A percentile compares a stretch with the other conserved stretches of the same genome.
phyloP scores from a whole-genome alignment of 2,329 filamentous ascomycete genomes.

The Exophiala dermatitidis region DNA sequence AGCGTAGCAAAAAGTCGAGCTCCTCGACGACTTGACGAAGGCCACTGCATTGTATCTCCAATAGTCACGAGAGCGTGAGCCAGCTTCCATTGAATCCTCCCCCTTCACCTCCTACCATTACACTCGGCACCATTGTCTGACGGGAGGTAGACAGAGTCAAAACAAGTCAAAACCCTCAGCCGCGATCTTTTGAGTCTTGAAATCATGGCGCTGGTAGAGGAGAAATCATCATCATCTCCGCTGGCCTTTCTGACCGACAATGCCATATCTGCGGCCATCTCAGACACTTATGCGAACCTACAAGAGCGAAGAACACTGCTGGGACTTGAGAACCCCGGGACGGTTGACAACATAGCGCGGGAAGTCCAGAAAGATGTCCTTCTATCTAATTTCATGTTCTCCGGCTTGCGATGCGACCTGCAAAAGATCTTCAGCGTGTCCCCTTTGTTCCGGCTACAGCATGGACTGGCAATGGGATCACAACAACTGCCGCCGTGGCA shows the following conservation, averaged over 20 bases:
- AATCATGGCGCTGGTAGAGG: slow-evolving; percentile 31
- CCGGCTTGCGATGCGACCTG: slow-evolving; percentile 87
- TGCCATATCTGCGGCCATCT: slow-evolving; percentile 59
- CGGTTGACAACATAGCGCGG: slow-evolving; percentile 77
- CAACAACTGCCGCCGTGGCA: slow-evolving; percentile 90
- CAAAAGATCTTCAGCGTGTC: slow-evolving; percentile 93
- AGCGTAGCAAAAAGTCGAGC: slow-evolving; percentile 18
- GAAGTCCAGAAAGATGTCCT: slow-evolving; percentile 96
- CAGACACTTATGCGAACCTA: slow-evolving; percentile 74
- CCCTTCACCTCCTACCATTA: slow-evolving; percentile 5
- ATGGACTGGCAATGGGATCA: slow-evolving; percentile 87
- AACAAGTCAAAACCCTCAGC: no score
- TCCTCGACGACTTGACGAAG: slow-evolving; percentile 7
- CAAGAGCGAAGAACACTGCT: slow-evolving; percentile 79
- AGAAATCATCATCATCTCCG: slow-evolving; percentile 36
- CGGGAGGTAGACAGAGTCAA: neutral
- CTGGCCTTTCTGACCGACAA: slow-evolving; percentile 67
- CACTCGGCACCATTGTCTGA: neutral
- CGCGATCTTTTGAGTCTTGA: neutral
- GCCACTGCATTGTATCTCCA: slow-evolving; percentile 6
- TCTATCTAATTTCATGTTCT: slow-evolving; percentile 94
- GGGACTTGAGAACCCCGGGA: slow-evolving; percentile 85
- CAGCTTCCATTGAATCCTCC: slow-evolving; percentile 11
- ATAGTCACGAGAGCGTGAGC: slow-evolving; percentile 16
- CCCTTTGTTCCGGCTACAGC: slow-evolving; percentile 93